Conservation (phyloP, 257 asterid species). For the Linaria vulgaris region DNA sequence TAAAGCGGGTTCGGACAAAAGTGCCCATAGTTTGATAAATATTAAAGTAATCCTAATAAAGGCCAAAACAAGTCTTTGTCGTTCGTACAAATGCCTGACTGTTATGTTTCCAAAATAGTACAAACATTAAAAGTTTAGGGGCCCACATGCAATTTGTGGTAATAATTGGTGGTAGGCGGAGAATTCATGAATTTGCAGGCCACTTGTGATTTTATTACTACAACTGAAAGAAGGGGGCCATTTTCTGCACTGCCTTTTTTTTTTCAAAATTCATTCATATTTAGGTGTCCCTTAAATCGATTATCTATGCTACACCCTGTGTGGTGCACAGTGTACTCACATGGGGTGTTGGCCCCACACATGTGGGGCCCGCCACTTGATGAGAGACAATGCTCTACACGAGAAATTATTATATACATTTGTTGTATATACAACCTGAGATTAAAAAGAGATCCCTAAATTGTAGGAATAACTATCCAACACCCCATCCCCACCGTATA, state of each 20-base stretch:
- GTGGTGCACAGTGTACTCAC: too few species aligned
- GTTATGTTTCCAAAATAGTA: background rate
- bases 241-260: background rate
- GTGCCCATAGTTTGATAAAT: background rate
- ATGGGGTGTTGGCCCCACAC: too few species aligned
- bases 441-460: too few species aligned
- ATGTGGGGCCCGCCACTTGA: too few species aligned
- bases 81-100: background rate
- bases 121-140: background rate
- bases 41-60: background rate
- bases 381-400: too few species aligned
- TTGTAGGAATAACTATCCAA: too few species aligned
- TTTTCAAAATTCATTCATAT: slow-evolving; percentile 11
- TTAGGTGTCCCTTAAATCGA: background rate
- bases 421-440: too few species aligned
- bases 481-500: too few species aligned
- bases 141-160: slow-evolving; percentile 24
- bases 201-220: slow-evolving; percentile 19
- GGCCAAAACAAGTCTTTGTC: background rate
- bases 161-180: slow-evolving; percentile 28
- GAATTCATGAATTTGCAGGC: slow-evolving; percentile 24
- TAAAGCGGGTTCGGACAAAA: too few species aligned
- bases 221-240: slow-evolving; percentile 14
- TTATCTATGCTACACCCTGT: too few species aligned
- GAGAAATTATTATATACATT: too few species aligned